Conservation (phyloP, 768 basidiomycete genomes). For the Boletus tomentosulus region DNA sequence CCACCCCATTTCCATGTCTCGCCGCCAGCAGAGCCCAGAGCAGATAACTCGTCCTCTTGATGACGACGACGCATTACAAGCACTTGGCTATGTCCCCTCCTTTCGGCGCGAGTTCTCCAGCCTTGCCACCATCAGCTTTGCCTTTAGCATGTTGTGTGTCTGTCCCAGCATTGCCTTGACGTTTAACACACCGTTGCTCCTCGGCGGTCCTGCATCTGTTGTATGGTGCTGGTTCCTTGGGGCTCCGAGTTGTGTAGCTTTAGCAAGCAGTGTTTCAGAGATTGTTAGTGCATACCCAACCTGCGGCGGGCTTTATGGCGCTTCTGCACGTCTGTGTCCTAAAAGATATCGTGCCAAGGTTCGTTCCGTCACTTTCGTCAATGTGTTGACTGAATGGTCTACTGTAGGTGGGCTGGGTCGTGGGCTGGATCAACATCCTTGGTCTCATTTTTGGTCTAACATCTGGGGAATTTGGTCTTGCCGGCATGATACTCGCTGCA, state of each 20-base stretch:
- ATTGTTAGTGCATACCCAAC: conserved; percentile 31
- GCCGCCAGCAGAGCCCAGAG: not conserved
- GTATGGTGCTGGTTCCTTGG: conserved; percentile 36
- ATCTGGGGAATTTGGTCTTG: conserved; percentile 36
- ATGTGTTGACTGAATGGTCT: not conserved
- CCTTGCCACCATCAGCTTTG: conserved; percentile 32
- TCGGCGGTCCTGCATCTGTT: conserved; percentile 35
- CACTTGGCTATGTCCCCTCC: conserved; percentile 28
- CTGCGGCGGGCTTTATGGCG: conserved; percentile 13
- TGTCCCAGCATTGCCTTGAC: conserved; percentile 34
- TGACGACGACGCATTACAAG: conserved; percentile 22
- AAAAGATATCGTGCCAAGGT: not conserved
- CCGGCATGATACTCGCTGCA: conserved; percentile 30
- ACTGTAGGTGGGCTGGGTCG: conserved; percentile 25
- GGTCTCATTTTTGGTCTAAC: conserved; percentile 25
- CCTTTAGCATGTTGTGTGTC: conserved; percentile 34
- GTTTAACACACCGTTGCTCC: conserved; percentile 35
- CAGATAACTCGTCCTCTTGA: not conserved
- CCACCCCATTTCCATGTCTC: conserved; percentile 2
- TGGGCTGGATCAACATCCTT: conserved; percentile 33
- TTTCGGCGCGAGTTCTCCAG: conserved; percentile 44
- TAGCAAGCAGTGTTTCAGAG: conserved; percentile 30
- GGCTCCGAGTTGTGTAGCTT: conserved; percentile 20
- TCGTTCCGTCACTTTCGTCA: not conserved
- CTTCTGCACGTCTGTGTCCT: not conserved